Conservation (phyloP, 129 eudicot species). For the Glebionis coronaria region DNA sequence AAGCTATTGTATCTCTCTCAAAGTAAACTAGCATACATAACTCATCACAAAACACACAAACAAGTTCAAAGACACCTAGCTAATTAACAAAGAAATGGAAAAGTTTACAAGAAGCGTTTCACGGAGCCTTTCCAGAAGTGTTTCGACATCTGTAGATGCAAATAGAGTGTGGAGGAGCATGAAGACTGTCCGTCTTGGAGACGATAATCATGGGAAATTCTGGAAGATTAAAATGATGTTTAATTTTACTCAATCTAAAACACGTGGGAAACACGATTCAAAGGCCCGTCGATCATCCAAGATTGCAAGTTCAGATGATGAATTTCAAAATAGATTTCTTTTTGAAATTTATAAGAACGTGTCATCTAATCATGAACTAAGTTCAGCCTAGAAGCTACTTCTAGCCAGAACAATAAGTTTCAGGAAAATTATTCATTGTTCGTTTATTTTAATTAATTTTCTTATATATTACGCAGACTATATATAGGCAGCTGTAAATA, state of each 20-base stretch:
- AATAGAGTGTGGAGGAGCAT: conserved; percentile 20
- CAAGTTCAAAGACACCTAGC: background rate
- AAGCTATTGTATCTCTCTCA: background rate
- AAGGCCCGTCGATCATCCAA: background rate
- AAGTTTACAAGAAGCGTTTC: conserved; percentile 23
- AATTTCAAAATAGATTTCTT: background rate
- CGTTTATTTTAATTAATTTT: no score
- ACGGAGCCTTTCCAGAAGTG: conserved; percentile 11
- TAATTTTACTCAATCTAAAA: background rate
- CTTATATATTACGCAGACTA: no score
- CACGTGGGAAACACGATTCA: background rate
- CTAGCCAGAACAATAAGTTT: no score
- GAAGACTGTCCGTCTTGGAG: conserved; percentile 19
- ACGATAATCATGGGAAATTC: conserved; percentile 8
- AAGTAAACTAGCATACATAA: background rate
- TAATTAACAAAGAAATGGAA: conserved; percentile 10
- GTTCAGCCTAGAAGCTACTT: background rate
- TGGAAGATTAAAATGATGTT: conserved; percentile 13
- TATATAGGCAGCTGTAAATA: no score
- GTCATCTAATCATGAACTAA: background rate
- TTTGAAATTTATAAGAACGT: conserved; percentile 14
- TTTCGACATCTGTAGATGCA: conserved; percentile 19
- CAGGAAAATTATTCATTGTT: no score
- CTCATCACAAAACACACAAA: background rate
- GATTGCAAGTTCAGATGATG: background rate